Conservation (phyloP, 2,329 filamentous ascomycete genomes). For the Lachnellula occidentalis region DNA sequence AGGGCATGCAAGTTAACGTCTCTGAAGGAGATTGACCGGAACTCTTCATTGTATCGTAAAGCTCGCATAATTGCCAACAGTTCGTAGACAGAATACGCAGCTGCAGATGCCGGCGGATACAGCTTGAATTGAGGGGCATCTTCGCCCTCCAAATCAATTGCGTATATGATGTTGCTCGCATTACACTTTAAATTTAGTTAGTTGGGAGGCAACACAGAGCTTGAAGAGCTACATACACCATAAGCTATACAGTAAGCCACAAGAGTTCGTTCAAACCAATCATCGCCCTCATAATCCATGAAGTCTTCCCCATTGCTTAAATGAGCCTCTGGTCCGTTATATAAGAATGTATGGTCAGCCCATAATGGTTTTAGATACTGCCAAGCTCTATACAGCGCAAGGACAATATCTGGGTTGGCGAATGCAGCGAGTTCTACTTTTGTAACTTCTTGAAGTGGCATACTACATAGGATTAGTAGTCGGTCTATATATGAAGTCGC, state of each 20-base stretch:
- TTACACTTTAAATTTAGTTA: constrained; percentile 34
- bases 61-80: constrained; percentile 65
- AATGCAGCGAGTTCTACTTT: constrained; percentile 58
- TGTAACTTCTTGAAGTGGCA: constrained; percentile 50
- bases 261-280: constrained; percentile 59
- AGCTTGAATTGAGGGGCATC: constrained; percentile 63
- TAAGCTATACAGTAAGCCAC: constrained; percentile 67
- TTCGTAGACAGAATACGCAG: constrained; percentile 54
- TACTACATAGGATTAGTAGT: constrained; percentile 26
- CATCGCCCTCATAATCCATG: constrained; percentile 52
- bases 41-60: constrained; percentile 65
- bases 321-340: constrained; percentile 52
- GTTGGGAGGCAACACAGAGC: background rate
- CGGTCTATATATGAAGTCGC: background rate
- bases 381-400: constrained; percentile 54
- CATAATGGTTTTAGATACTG: constrained; percentile 62
- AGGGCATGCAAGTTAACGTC: constrained; percentile 58
- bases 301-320: constrained; percentile 41
- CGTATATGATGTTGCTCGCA: constrained; percentile 60
- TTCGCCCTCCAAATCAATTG: constrained; percentile 55
- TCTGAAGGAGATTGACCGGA: constrained; percentile 62
- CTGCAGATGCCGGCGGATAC: constrained; percentile 47
- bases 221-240: constrained; percentile 37
- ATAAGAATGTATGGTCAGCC: constrained; percentile 56
- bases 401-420: constrained; percentile 58